Conservation (phyloP, 495 filamentous ascomycete species). For the Penicillium cinerascens region DNA sequence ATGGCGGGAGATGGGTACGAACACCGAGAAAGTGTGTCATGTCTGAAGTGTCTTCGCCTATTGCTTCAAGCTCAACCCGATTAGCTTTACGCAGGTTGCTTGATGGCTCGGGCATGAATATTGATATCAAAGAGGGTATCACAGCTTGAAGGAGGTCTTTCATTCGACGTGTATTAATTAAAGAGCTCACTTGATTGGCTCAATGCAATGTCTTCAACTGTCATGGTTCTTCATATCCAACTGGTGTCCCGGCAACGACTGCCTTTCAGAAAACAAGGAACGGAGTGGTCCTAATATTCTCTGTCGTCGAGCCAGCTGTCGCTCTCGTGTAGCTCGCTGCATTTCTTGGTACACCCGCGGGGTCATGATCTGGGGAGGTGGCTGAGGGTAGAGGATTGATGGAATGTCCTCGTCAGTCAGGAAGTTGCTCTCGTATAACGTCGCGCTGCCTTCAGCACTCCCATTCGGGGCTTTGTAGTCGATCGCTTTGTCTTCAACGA, state of each 20-base stretch:
- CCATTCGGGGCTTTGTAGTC: neutral
- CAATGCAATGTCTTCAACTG: neutral
- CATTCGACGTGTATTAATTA: neutral
- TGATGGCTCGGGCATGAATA: too few relatives aligned
- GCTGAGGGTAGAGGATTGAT: neutral
- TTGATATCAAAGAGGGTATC: too few relatives aligned
- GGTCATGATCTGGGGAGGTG: conserved; percentile 15
- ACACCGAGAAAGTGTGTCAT: neutral
- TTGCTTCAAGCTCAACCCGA: too few relatives aligned
- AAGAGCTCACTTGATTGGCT: neutral
- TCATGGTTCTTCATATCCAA: neutral
- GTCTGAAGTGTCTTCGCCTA: neutral
- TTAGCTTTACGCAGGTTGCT: too few relatives aligned
- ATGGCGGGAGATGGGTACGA: neutral
- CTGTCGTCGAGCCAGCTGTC: conserved; percentile 4
- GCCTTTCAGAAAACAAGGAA: conserved; percentile 6
- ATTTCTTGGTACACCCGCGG: conserved; percentile 13
- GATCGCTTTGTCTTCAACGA: neutral
- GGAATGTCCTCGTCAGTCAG: neutral
- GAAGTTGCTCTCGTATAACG: neutral
- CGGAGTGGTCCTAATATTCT: conserved; percentile 5
- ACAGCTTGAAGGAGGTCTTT: neutral
- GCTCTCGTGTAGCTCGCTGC: conserved; percentile 10
- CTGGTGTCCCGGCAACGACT: neutral
- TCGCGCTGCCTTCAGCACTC: neutral